Evolutionary conservation across 1,284 basidiomycete genomes (phyloP), one percentile per base, ranked within the genome.

Genomic region (Ganoderma resinaceum): DNA sequence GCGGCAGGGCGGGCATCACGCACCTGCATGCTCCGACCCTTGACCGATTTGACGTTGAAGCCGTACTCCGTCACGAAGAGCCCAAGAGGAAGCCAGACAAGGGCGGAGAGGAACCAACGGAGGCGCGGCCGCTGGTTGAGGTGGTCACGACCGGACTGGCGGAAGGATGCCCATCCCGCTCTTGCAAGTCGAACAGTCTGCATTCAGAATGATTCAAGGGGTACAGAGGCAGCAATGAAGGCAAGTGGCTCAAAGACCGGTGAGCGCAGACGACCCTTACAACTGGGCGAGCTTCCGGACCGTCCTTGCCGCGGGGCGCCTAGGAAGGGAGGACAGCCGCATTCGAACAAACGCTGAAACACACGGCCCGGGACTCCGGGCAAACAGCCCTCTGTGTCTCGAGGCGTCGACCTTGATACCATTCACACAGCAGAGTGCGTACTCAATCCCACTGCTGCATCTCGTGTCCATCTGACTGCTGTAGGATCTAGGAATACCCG

Each of bases 11-110:
- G 12, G 26, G 40, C 14, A 31, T 8, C 11, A 72, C 82, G 65
- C 72, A 91, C 92, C 89, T 93, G 91, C 92, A 94, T 94, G 74
- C 91, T 93, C 61, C 86, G 81, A 1, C 92, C 92, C 16, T 81
- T 83, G 33, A 93, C 83, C 2, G 82, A 80, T 70, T 87, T 87
- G 49, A 91, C 59, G 46, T 85, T 82, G 75, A 83, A 89, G 70
- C 85, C 82, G 66, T 87, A 83, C 63, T 88, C 80, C 0, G 83
- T 82, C 63, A 89, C 80, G 58, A 86, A 84, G 4, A 88, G 68
- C 1, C 79, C 80, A 23, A 85, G 78, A 14, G 91, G 91, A 7
- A 87, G 80, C 90, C 91, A 92, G 75, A 87, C 86, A 23, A 90
- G 70, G 2, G 77, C 69, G 31, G 74, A 77, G 55, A 81, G 63